Evolutionary conservation across 2,329 filamentous ascomycete genomes (phyloP), one percentile per base, ranked within the genome.

Genomic region (Aspergillus intermedius): DNA sequence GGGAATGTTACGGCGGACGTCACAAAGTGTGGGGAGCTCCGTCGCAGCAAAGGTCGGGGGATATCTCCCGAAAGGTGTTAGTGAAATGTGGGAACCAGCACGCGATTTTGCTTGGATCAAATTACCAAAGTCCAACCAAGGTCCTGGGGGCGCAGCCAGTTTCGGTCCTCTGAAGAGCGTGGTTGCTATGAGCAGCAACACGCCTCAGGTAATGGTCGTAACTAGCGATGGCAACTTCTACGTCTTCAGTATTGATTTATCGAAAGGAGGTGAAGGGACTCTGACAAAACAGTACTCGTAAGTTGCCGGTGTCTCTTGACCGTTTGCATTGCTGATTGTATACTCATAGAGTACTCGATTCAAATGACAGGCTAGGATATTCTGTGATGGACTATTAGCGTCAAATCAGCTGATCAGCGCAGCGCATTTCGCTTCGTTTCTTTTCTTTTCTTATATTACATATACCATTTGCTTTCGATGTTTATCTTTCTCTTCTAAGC

Each of bases 81-180:
- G 91, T 1, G 91, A 97, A 70, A 96, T 97, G 79, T 97, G 91
- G 91, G 93, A 98, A 62, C 93, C 93, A 0, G 76, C 86, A 51
- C 82, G 93, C 47, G 93, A 98, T 69, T 98, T 98, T 71, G 93
- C 93, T 1, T 97, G 88, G 77, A 91, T 97, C 63, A 95, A 93
- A 66, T 81, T 98, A 43, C 91, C 91, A 12, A 88, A 86, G 62
- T 49, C 68, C 35, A 60, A 73, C 60, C 61, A 66, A n/a, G 66
- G 60, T 41, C 62, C 49, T 53, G 68, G 64, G 5, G 62, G 59
- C 7, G 61, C 59, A 28, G 70, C 70, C 21, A 62, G 68, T 32
- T 63, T 62, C n/a, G 74, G 77, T 0, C 84, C 88, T 0, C 70
- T 95, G 37, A 79, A 87, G 56, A 95, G 89, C 56, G 91, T 98